Base-by-base conservation (phyloP, 1,139 yeast species). In the Diutina rugosa region DNA sequence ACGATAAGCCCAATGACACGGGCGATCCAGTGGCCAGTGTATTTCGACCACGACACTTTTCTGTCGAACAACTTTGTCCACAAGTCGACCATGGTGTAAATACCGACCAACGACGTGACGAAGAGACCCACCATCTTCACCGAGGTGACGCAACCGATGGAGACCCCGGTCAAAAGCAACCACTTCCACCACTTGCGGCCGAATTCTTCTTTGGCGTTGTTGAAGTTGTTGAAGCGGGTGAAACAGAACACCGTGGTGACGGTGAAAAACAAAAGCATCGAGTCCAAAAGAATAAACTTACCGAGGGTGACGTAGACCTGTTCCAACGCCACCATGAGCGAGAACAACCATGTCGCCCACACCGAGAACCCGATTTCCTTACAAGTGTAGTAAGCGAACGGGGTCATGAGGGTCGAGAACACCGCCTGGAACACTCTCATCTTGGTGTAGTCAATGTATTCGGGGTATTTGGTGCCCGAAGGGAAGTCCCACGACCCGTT, bases 91-190 rank as follows among this genome's bases (percentile, higher is more conserved):
- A 87, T 69, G 4, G 90, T 87, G 72, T 90, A 93, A n/a, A 88
- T 61, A 1, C 99, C 99, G 56, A 91, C 87, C 29, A 91, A 72
- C 0, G 81, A 79, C 9, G 97, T 95, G 53, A 87, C 83, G 66
- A 93, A 90, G 55, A 91, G 70, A 4, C 99, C 99, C 26, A 93
- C 98, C 97, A 96, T 90, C 72, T 93, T 93, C 49, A 91, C 95
- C 55, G 96, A 84, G 65, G 89, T 85, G 14, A 91, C 98, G 68
- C 96, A 88, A 0, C 99, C 99, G 61, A 95, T 81, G 10, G 90
- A 81, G 6, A 87, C 59, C 7, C 99, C 99, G 1, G 95, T 82
- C 18, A 85, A 63, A 5, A 78, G 56, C 66, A 93, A 72, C 97
- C 98, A 91, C 28, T 85, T 85, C 95, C 96, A 90, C 99, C 99